These are phyloP conservation scores for Leishmania lainsoni DNA, from an alignment of 208 protist genomes.

Conservation along the genomic window DNA sequence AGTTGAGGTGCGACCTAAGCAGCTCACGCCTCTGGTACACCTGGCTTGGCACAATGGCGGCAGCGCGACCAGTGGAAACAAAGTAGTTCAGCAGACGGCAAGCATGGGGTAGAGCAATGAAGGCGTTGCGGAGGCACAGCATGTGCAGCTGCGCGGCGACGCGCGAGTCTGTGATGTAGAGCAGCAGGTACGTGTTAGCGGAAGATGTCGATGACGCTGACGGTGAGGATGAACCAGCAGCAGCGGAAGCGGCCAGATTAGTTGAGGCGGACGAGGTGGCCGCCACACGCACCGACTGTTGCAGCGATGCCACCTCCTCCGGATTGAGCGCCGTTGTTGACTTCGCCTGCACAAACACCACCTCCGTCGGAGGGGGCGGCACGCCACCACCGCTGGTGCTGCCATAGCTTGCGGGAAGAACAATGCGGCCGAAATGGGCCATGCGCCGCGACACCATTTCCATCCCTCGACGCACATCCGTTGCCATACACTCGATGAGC, in stretches of 20 bases:
- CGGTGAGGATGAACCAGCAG: not conserved
- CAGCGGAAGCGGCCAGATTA: not conserved
- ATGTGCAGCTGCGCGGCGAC: conserved; percentile 72
- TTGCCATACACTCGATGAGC: conserved; percentile 74
- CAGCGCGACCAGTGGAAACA: conserved; percentile 33
- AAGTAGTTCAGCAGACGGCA: conserved; percentile 54
- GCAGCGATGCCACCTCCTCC: conserved; percentile 42
- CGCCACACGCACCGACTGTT: conserved; percentile 35
- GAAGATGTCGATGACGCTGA: not conserved
- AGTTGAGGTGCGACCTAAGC: conserved; percentile 55
- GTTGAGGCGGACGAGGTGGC: not conserved
- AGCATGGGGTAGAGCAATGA: conserved; percentile 48
- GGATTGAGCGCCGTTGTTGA: conserved; percentile 4
- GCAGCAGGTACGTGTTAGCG: conserved; percentile 29
- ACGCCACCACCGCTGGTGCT: conserved; percentile 25
- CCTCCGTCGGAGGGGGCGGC: conserved; percentile 36
- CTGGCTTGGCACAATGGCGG: conserved; percentile 42
- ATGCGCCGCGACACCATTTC: conserved; percentile 32
- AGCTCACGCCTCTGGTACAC: conserved; percentile 54
- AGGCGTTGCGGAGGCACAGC: conserved; percentile 57
- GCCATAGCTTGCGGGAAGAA: conserved; percentile 21
- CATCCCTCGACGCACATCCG: conserved; percentile 48
- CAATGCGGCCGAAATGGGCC: conserved; percentile 23
- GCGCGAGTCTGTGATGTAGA: conserved; percentile 73
- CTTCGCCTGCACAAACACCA: conserved; percentile 45